Percentiles rank a stretch among this genome's conserved stretches.
Conservation (phyloP, 192 early-diverging fungal genomes). For the Linnemannia zychae region DNA sequence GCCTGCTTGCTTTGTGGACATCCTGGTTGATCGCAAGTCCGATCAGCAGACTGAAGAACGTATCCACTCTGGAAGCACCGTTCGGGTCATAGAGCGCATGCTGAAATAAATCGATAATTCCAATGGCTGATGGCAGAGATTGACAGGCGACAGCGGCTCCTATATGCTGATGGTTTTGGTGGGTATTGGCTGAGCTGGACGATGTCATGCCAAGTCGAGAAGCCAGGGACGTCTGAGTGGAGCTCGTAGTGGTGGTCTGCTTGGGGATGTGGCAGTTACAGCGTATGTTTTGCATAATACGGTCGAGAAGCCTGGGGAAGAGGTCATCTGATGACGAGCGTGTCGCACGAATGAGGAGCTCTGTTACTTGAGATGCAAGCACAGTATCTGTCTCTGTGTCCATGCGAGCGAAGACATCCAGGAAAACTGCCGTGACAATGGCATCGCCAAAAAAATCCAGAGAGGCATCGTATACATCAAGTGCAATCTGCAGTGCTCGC, state of each 20-base stretch:
- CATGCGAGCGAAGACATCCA: slow-evolving; percentile 60
- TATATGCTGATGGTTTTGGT: neutral
- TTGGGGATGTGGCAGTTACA: slow-evolving; percentile 57
- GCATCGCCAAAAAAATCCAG: slow-evolving; percentile 66
- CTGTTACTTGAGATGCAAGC: slow-evolving; percentile 49
- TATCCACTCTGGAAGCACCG: slow-evolving; percentile 46
- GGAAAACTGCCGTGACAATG: slow-evolving; percentile 57
- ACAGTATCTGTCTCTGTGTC: slow-evolving; percentile 52
- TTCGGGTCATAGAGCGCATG: slow-evolving; percentile 55
- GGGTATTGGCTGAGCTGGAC: slow-evolving; percentile 21
- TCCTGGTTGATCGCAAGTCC: slow-evolving; percentile 54
- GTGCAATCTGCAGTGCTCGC: slow-evolving; percentile 55
- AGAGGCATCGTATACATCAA: slow-evolving; percentile 63
- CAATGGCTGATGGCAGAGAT: slow-evolving; percentile 53
- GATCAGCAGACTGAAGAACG: slow-evolving; percentile 57
- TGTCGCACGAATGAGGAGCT: slow-evolving; percentile 56
- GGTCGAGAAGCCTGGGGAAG: slow-evolving; percentile 52
- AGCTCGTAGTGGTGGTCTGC: neutral
- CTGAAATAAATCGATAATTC: slow-evolving; percentile 64
- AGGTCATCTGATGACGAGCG: slow-evolving; percentile 41
- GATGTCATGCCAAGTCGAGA: slow-evolving; percentile 54
- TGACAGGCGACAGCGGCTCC: slow-evolving; percentile 38
- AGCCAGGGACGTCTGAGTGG: slow-evolving; percentile 33
- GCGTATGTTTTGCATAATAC: slow-evolving; percentile 53
- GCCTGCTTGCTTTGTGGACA: slow-evolving; percentile 58